Conservation (phyloP, 305 asterid species). For the Plantago lanceolata region DNA sequence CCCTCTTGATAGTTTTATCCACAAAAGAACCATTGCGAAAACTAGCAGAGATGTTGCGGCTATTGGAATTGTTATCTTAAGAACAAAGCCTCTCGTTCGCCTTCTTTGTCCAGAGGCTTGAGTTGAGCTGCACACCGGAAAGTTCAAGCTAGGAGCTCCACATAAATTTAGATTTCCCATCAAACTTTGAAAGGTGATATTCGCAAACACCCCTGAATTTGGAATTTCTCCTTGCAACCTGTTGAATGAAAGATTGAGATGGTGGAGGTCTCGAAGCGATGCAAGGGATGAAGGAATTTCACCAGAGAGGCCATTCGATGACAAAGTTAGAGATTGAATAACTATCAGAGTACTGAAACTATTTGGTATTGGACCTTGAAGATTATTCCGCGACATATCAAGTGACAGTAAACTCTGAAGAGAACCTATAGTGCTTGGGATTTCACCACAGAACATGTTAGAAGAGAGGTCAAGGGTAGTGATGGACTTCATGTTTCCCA, state of each 20-base stretch:
- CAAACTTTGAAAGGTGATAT: conserved; percentile 24
- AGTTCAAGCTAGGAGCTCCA: conserved; percentile 28
- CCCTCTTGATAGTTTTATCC: conserved; percentile 23
- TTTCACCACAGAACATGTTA: conserved; percentile 30
- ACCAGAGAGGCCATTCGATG: conserved; percentile 31
- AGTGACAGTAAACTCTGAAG: conserved; percentile 28
- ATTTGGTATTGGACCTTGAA: conserved; percentile 30
- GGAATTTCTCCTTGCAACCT: conserved; percentile 34
- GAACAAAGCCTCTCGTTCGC: conserved; percentile 22
- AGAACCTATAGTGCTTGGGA: conserved; percentile 25
- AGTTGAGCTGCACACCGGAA: conserved; percentile 27
- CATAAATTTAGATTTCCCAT: conserved; percentile 31
- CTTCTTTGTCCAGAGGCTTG: conserved; percentile 15
- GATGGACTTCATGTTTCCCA: conserved; percentile 29
- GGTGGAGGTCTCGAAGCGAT: conserved; percentile 26
- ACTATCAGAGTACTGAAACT: conserved; percentile 26
- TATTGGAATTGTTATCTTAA: conserved; percentile 28
- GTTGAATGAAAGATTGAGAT: conserved; percentile 36
- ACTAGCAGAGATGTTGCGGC: conserved; percentile 17
- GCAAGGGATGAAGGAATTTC: conserved; percentile 31
- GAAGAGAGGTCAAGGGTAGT: conserved; percentile 30
- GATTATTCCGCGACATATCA: conserved; percentile 27
- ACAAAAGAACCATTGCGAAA: conserved; percentile 12
- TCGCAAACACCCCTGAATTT: conserved; percentile 26
- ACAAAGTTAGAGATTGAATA: conserved; percentile 24